Base-by-base conservation (phyloP, 2,329 filamentous ascomycete species). In the Neurospora sp. region DNA sequence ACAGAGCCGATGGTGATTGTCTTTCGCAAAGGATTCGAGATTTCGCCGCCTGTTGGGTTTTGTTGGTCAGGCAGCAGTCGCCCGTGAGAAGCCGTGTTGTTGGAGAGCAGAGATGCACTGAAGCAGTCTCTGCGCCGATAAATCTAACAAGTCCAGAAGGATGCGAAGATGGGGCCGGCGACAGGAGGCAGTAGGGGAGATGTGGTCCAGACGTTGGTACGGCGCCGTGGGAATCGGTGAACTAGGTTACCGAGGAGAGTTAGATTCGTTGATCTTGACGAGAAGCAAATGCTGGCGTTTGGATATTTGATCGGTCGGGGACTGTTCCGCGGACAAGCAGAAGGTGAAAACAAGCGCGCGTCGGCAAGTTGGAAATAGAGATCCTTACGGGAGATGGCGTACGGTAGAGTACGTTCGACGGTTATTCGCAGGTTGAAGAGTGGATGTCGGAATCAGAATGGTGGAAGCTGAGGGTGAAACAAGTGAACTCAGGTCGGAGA, bases 1-100 rank as follows among this genome's bases (percentile, higher is more conserved):
- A 83, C 72, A 69, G 77, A 78, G 66, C 79, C 79, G 23, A 79
- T 79, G 10, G 82, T 81, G 70, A 74, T 75, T 70, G 79, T 79
- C 67, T 76, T 74, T 68, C 72, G 76, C 66, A 81, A 73, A 67
- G 77, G 76, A 68, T 69, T 71, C 40, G 67, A 77, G 75, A 67
- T 69, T 70, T 58, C 67, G 69, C 42, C 62, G 67, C 74, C 73
- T 73, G 58, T 68, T 69, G 73, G 75, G 71, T 76, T 74, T 71
- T 73, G 77, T 66, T 76, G 70, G 52, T 62, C 52, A 62, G 52
- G 69, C 70, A 70, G 67, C 68, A 72, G 72, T 42, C 71, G 71
- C 70, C 67, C 71, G 72, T 75, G 72, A 72, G 74, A 77, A 73
- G 74, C 74, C 74, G 75, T 76, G 46, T 68, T 76, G 46, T 68